Base-by-base conservation (phyloP, 306 rosid species). In the Trifolium fragiferum region DNA sequence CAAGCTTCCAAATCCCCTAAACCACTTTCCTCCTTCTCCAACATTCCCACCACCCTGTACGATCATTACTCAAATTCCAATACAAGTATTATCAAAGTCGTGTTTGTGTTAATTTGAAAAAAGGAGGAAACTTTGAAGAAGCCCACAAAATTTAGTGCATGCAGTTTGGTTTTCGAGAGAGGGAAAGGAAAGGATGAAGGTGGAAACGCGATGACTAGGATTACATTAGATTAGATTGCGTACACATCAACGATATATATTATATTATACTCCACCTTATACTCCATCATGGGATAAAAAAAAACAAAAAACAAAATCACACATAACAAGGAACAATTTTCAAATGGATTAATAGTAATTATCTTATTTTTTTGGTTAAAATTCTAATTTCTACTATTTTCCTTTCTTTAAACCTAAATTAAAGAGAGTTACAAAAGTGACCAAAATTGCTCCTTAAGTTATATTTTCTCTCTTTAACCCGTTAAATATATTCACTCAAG, bases 1-100 rank as follows among this genome's bases (percentile, higher is more conserved):
- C 40, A 86, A 82, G 72, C 87, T 84, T 81, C 89, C 77, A 74
- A 84, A 72, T 4, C 79, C 85, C 51, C 79, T 13, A 6, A 65
- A 60, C 74, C 59, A 61, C 19, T 46, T 66, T 70, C 79, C 67
- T 14, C 54, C 0, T 57, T 55, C 62, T 55, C 58, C 76, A 27
- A 27, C 4, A 58, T 15, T 78, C 51, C 41, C 75, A 73, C 57
- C 74, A 11, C 64, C 80, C 35, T 27, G 35, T 43, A 50, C 84
- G 55, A 62, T 68, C 89, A 80, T 82, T 50, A 53, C 73, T 73
- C 74, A 5, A 53, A 53, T 18, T 53, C 6, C 19, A 23, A 57
- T 57, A 23, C 33, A 59, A 27, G 7, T 49, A 9, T 38, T 23
- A 27, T 27, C 19, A 20, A 21, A 21, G n/a, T n/a, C n/a, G 53